phyloP scores from a whole-genome alignment of 768 basidiomycete genomes.

The Boletales sp. region DNA sequence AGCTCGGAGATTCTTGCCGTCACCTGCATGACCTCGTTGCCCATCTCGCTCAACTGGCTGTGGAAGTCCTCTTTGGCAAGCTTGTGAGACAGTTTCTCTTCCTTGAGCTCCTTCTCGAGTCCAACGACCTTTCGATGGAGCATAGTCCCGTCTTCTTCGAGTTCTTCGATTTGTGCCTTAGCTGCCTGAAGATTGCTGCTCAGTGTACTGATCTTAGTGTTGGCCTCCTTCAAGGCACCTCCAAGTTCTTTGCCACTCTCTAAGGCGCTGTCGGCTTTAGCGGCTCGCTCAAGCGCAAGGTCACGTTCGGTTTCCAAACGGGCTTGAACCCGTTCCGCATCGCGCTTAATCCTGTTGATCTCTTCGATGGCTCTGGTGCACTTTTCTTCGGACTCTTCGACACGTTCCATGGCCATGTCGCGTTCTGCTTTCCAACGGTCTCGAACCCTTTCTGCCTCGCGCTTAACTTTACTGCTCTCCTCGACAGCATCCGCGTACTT shows the following conservation, averaged over 20 bases:
- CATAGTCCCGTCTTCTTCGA: conserved; percentile 57
- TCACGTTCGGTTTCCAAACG: conserved; percentile 1
- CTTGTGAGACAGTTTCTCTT: conserved; percentile 44
- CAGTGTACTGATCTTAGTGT: conserved; percentile 53
- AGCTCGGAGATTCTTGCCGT: conserved; percentile 38
- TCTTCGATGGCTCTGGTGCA: neutral
- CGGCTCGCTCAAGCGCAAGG: conserved; percentile 29
- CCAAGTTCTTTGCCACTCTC: conserved; percentile 68
- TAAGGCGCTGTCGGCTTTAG: conserved; percentile 61
- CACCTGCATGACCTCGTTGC: conserved; percentile 27
- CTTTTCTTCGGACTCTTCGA: neutral
- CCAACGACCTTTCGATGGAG: conserved; percentile 52
- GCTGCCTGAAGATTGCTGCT: conserved; percentile 52
- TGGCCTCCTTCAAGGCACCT: conserved; percentile 61
- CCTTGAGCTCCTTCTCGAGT: conserved; percentile 54
- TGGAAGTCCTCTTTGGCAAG: conserved; percentile 40
- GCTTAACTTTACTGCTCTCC: conserved; percentile 37
- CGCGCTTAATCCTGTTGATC: neutral
- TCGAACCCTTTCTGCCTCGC: conserved; percentile 45
- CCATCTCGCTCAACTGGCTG: conserved; percentile 30
- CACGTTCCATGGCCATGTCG: conserved; percentile 52
- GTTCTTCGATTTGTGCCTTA: conserved; percentile 52
- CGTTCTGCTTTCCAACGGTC: conserved; percentile 47
- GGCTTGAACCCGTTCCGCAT: neutral
- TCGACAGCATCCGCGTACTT: conserved; percentile 37